Evolutionary conservation across 2,329 filamentous ascomycete species (phyloP).

Genomic region (Fusarium decemcellulare): DNA sequence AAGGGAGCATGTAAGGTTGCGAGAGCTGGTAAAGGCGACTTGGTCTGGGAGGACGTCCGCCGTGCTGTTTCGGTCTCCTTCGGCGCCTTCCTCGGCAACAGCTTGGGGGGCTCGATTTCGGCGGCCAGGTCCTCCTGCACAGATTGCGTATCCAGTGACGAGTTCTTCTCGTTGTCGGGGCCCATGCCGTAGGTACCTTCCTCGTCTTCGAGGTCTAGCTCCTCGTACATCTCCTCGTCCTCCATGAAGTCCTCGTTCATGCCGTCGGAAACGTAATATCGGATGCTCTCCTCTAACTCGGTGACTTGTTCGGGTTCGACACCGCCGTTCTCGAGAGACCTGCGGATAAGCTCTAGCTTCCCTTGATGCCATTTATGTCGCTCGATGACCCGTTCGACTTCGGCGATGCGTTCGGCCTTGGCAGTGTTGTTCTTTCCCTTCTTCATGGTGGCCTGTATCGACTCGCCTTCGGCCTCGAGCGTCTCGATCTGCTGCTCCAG

Average conservation of each 20-base stretch:
- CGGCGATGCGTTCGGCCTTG: conserved; percentile 89
- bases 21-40: conserved; percentile 92
- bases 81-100: conserved; percentile 67
- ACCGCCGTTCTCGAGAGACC: conserved; percentile 92
- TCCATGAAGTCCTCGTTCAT: conserved; percentile 92
- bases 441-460: conserved; percentile 89
- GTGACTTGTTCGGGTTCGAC: conserved; percentile 90
- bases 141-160: conserved; percentile 96
- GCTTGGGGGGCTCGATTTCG: conserved; percentile 69
- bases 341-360: conserved; percentile 91
- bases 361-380: conserved; percentile 97
- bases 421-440: conserved; percentile 90
- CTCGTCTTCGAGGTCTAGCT: conserved; percentile 91
- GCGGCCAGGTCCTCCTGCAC: conserved; percentile 82
- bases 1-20: conserved; percentile 88
- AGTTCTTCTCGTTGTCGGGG: conserved; percentile 86
- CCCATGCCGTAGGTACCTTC: conserved; percentile 88
- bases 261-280: conserved; percentile 94
- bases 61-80: conserved; percentile 70
- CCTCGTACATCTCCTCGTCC: conserved; percentile 95
- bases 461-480: conserved; percentile 90
- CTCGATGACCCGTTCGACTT: conserved; percentile 88
- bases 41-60: conserved; percentile 89
- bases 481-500: conserved; percentile 94
- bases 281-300: conserved; percentile 91